Base-by-base conservation (phyloP, 225 moss, liverwort and hornwort genomes). In the Neckera pumila region DNA sequence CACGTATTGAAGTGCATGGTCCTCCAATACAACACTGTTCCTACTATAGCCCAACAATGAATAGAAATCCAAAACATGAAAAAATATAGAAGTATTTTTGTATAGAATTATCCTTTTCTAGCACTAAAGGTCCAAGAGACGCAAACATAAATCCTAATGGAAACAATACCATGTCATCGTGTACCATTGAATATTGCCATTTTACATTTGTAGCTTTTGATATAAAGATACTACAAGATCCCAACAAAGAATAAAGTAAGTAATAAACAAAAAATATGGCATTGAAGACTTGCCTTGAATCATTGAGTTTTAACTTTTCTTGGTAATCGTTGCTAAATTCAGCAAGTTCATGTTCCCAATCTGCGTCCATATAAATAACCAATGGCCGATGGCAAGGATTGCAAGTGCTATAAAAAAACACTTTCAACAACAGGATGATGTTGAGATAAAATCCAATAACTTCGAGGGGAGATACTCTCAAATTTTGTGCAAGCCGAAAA, bases 201-300 rank as follows among this genome's bases (percentile, higher is more conserved):
- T n/a, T n/a, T n/a, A 22, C 53, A 76, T 53, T 53, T 76, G 36
- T 36, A 5, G 3, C 5, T 14, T 53, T 25, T 54, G 4, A 23
- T 15, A 36, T 0, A 13, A 36, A 0, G 15, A 54, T 6, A 54
- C 54, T 10, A 54, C 23, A 77, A 23, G 23, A 54, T 54, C 54
- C 36, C 36, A 77, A 36, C 23, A 54, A 76, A n/a, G n/a, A n/a
- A n/a, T n/a, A n/a, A n/a, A n/a, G n/a, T n/a, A n/a, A n/a, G n/a
- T n/a, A n/a, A n/a, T n/a, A n/a, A n/a, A n/a, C n/a, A n/a, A n/a
- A n/a, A 2, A 6, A 3, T 33, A 75, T 4, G 3, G 5, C 1
- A 9, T 0, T 0, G 5, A 2, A 0, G 0, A 3, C 1, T 21
- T 53, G 56, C 0, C 0, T 4, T 25, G 1, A 6, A 2, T 25